A percentile compares a stretch with the other conserved stretches of the same genome.
Conservation (phyloP, 2,329 filamentous ascomycete species). For the Diaporthe amygdali region DNA sequence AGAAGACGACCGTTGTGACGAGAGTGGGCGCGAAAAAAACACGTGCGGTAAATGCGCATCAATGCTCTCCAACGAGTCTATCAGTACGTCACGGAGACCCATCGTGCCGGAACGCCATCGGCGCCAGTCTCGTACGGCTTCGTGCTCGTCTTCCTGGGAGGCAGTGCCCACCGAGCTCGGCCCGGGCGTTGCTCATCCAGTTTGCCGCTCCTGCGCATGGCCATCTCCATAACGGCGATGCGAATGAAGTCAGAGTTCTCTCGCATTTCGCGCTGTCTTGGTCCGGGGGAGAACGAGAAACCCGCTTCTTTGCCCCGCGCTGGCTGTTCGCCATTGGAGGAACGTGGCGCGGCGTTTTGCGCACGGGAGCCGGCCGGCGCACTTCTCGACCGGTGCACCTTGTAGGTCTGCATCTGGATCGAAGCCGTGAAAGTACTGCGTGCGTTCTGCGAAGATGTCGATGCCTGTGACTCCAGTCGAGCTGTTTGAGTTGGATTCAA, state of each 20-base stretch:
- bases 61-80: neutral
- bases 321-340: conserved; percentile 28
- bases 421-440: conserved; percentile 62
- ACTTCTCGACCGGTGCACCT: conserved; percentile 56
- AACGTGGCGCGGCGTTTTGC: conserved; percentile 29
- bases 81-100: conserved; percentile 44
- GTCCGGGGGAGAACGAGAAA: conserved; percentile 46
- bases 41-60: neutral
- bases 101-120: conserved; percentile 65
- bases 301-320: conserved; percentile 32
- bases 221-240: conserved; percentile 74
- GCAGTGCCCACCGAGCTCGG: conserved; percentile 70
- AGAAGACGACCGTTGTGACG: neutral
- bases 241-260: conserved; percentile 75
- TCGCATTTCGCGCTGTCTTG: conserved; percentile 69
- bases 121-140: conserved; percentile 61
- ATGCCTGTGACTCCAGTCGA: conserved; percentile 46
- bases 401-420: conserved; percentile 76
- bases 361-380: conserved; percentile 31
- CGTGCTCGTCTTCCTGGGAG: conserved; percentile 61
- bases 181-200: conserved; percentile 70
- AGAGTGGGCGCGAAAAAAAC: neutral
- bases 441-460: conserved; percentile 26
- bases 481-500: conserved; percentile 66
- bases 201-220: conserved; percentile 71